phyloP scores from a whole-genome alignment of 805 yeast genomes.

The Suhomyces xylopsoci region DNA sequence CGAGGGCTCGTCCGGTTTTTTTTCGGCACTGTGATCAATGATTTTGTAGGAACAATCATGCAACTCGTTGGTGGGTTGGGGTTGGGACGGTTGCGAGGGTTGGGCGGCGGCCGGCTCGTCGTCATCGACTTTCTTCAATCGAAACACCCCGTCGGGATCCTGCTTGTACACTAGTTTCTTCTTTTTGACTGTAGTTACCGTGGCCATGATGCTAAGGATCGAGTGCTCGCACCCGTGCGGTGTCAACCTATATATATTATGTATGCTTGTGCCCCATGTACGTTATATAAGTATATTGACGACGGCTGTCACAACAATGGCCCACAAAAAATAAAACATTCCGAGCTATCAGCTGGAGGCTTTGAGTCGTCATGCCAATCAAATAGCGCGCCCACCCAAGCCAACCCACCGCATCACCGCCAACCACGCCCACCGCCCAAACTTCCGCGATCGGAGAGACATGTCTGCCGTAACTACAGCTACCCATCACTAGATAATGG shows the following conservation, averaged over 20 bases:
- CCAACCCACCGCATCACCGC: no score
- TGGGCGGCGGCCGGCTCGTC: constrained; percentile 5
- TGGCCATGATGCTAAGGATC: constrained; percentile 5
- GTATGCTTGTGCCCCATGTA: background rate
- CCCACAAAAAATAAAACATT: background rate
- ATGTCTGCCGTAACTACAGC: background rate
- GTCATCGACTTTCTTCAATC: constrained; percentile 26
- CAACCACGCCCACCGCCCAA: no score
- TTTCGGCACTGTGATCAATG: constrained; percentile 1
- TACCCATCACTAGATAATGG: background rate
- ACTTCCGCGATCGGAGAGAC: no score
- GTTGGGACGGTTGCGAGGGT: no score
- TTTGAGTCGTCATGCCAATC: background rate
- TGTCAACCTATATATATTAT: background rate
- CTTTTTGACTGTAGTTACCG: constrained; percentile 15
- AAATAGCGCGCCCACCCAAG: background rate
- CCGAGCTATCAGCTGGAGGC: background rate
- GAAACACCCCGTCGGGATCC: constrained; percentile 39
- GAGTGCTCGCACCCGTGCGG: background rate
- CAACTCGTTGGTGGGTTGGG: constrained; percentile 25
- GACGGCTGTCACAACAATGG: background rate
- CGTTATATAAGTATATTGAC: background rate
- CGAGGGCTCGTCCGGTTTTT: no score
- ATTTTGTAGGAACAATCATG: constrained; percentile 30
- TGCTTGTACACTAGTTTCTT: constrained; percentile 34